These are phyloP conservation scores for Trichophyton equinum DNA, from an alignment of 2,329 filamentous ascomycete genomes.

Conservation along the genomic window DNA sequence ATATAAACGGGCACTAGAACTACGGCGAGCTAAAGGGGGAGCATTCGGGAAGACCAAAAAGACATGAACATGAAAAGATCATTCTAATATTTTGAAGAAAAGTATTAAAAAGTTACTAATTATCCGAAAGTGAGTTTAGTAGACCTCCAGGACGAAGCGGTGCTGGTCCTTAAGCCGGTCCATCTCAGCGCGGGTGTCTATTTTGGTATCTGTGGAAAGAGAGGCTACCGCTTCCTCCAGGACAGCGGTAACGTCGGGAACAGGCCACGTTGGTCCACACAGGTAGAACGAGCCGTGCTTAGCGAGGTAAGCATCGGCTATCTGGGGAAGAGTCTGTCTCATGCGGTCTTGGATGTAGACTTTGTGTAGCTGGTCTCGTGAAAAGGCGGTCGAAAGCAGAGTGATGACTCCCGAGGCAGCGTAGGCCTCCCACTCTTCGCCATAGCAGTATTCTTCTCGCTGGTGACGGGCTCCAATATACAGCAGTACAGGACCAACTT, in stretches of 20 bases:
- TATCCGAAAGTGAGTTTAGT: constrained; percentile 29
- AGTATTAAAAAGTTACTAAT: neutral
- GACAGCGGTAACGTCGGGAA: constrained; percentile 89
- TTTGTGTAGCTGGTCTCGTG: constrained; percentile 92
- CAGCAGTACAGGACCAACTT: constrained; percentile 81
- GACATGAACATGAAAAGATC: neutral
- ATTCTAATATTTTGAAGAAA: neutral
- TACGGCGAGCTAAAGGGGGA: constrained; percentile 62
- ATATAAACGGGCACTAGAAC: constrained; percentile 80
- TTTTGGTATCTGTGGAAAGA: constrained; percentile 56
- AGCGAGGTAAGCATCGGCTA: constrained; percentile 72
- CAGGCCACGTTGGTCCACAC: constrained; percentile 95
- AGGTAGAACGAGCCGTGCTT: constrained; percentile 92
- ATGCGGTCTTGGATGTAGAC: constrained; percentile 99
- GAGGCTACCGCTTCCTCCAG: constrained; percentile 80
- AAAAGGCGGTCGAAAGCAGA: constrained; percentile 84
- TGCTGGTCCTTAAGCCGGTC: constrained; percentile 92
- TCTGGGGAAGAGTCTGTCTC: constrained; percentile 72
- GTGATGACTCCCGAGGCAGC: constrained; percentile 91
- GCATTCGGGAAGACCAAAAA: constrained; percentile 60
- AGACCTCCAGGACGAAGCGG: constrained; percentile 92
- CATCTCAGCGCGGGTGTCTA: constrained; percentile 80
- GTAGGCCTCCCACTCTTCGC: constrained; percentile 98
- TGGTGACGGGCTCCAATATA: constrained; percentile 97
- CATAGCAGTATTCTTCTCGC: constrained; percentile 96